Base-by-base conservation (phyloP, 225 moss, liverwort and hornwort species). In the Straminergon stramineum region DNA sequence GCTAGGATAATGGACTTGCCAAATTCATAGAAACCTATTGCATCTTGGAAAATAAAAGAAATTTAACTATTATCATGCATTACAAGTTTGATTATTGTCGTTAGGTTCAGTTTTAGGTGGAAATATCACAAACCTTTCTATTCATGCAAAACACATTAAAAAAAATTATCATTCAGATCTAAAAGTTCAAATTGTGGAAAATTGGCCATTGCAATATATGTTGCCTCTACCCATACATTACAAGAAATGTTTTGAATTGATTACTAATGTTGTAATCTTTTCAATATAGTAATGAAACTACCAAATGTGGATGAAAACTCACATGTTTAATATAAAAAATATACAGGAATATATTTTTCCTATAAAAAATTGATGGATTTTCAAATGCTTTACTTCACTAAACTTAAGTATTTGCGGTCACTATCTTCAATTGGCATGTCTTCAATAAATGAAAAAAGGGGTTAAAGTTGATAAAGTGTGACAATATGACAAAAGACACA, bases 1-100 rank as follows among this genome's bases (percentile, higher is more conserved):
- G 5, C 2, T 22, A 23, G 3, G 0, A 0, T 13, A 52, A 20
- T 0, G 0, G 0, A 35, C 8, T 8, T 22, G 1, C 0, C 0
- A 76, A 0, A 10, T 37, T 35, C 4, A 15, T 56, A 78, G 15
- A 55, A 13, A 23, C 22, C 24, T 55, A 77, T 24, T 37, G 15
- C 9, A 55, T 78, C 8, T 55, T 0, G 1, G 56, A 75, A 35
- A 55, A 55, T 15, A 15, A 9, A 10, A 56, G 0, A 23, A 56
- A 1, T 0, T 78, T 24, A 15, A 37, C 3, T 35, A 37, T 15
- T 37, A 15, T 35, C 3, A 22, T 1, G 2, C 6, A 78, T 16
- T 16, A 56, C 23, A 56, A 56, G 3, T 56, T 56, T 0, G 0
- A 15, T 24, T 37, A 0, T 37, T 35, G 24, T 15, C 6, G 23